Conservation (phyloP, 2,329 filamentous ascomycete genomes). For the Neonectria ditissima region DNA sequence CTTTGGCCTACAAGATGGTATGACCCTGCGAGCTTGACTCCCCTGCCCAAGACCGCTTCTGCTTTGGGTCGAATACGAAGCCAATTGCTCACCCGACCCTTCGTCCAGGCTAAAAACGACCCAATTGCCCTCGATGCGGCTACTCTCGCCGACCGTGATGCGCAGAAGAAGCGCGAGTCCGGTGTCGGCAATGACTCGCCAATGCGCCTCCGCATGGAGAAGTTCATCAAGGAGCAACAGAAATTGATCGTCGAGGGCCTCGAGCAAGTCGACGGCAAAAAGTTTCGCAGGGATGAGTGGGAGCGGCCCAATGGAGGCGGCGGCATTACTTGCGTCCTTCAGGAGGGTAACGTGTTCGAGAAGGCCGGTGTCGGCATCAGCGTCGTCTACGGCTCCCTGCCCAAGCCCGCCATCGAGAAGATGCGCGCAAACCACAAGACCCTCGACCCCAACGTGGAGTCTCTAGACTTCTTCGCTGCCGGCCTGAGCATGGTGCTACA, state of each 20-base stretch:
- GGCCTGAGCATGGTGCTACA: slow-evolving; percentile 94
- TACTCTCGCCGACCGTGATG: slow-evolving; percentile 87
- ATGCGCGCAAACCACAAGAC: slow-evolving; percentile 97
- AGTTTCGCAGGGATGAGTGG: slow-evolving; percentile 90
- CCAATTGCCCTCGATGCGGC: slow-evolving; percentile 68
- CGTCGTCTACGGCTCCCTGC: slow-evolving; percentile 92
- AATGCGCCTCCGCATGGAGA: slow-evolving; percentile 98
- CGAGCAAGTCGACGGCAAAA: slow-evolving; percentile 83
- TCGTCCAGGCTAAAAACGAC: slow-evolving; percentile 55
- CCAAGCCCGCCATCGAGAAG: slow-evolving; percentile 86
- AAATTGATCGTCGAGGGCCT: slow-evolving; percentile 86
- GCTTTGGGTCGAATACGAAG: not conserved
- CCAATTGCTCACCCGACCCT: slow-evolving; percentile 30
- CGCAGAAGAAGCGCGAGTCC: slow-evolving; percentile 78
- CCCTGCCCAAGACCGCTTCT: not conserved
- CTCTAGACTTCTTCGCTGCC: slow-evolving; percentile 93
- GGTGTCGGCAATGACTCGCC: slow-evolving; percentile 80
- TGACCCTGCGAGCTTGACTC: slow-evolving; percentile 27
- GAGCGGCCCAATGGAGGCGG: slow-evolving; percentile 88
- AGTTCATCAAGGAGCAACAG: slow-evolving; percentile 94
- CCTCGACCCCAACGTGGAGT: slow-evolving; percentile 81
- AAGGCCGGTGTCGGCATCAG: slow-evolving; percentile 97
- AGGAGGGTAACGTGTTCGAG: slow-evolving; percentile 97
- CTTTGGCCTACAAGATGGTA: slow-evolving; percentile 71
- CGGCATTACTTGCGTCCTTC: slow-evolving; percentile 92